Base-by-base conservation (phyloP, 2,329 filamentous ascomycete species). In the Ophiostoma sp. region DNA sequence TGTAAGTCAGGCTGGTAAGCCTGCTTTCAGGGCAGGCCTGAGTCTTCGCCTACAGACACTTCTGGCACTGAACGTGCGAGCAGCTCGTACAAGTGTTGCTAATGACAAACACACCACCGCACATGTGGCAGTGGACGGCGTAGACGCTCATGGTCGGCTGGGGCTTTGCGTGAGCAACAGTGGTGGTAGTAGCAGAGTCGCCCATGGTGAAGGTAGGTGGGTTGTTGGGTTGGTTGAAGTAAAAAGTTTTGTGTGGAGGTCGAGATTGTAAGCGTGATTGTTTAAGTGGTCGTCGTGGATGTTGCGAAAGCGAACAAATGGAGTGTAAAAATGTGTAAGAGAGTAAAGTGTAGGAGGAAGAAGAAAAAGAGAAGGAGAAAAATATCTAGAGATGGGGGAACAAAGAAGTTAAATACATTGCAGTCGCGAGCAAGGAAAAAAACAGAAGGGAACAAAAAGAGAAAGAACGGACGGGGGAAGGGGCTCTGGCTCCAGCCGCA, bases 71-170 rank as follows among this genome's bases (percentile, higher is more conserved):
- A 76, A 82, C 80, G 82, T 88, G 86, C 70, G 82, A 81, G 79
- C 86, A 88, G 78, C 82, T 81, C 75, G 80, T 82, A 83, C 86
- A 88, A 70, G 82, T 84, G 79, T 81, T 86, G 84, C 85, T 87
- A 82, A 88, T 88, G 82, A 87, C 86, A 77, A 88, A 86, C 81
- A 87, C 85, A 81, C 83, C 81, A 77, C 84, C 84, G 82, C 86
- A 88, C 78, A 86, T 80, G 84, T 86, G 87, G 84, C 86, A 88
- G 81, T 86, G 86, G 77, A 85, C 84, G 77, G 83, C 77, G 72
- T 78, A 85, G 77, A 82, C 81, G 79, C 83, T 74, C 59, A 75
- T 69, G 2, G 17, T 48, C 22, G 71, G 70, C 57, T 31, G 52
- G 22, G 71, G 74, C 71, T 48, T 69, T 42, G 66, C 15, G 33